Conservation (phyloP, 2,329 filamentous ascomycete genomes). For the Knufia fluminis region DNA sequence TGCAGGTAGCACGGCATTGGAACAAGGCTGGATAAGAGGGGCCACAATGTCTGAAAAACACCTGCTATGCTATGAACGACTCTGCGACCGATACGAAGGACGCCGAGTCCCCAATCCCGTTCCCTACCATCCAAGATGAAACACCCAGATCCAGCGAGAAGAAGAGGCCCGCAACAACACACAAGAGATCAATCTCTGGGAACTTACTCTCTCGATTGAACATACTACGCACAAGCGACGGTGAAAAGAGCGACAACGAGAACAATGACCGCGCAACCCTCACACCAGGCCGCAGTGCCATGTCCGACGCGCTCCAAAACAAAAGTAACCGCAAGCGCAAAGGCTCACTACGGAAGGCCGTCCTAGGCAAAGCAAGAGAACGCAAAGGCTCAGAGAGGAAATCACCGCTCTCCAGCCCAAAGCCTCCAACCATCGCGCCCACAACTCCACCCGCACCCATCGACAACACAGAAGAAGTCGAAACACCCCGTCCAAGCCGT, state of each 20-base stretch:
- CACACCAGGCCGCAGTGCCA: slow-evolving; percentile 32
- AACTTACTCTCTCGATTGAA: slow-evolving; percentile 60
- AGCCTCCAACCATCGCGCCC: slow-evolving; percentile 11
- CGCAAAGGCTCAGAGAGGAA: slow-evolving; percentile 45
- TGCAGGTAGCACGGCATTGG: too few relatives aligned
- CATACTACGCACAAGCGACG: slow-evolving; percentile 50
- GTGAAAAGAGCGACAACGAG: slow-evolving; percentile 25
- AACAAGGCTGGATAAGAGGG: too few relatives aligned
- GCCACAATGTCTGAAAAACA: too few relatives aligned
- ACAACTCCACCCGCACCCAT: slow-evolving; percentile 8
- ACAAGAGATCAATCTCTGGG: slow-evolving; percentile 51
- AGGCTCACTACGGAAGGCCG: slow-evolving; percentile 76
- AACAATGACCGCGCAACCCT: slow-evolving; percentile 18
- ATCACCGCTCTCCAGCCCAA: slow-evolving; percentile 28
- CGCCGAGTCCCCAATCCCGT: slow-evolving; percentile 16
- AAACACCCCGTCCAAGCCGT: slow-evolving; percentile 17
- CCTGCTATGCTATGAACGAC: slow-evolving; percentile 17
- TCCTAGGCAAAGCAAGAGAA: slow-evolving; percentile 65
- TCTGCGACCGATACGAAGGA: slow-evolving; percentile 12
- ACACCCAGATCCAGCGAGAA: slow-evolving; percentile 12
- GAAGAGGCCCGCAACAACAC: slow-evolving; percentile 20
- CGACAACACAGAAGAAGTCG: slow-evolving; percentile 15
- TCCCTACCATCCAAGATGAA: slow-evolving; percentile 19
- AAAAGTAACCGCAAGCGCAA: slow-evolving; percentile 57
- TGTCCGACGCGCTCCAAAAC: slow-evolving; percentile 40